phyloP scores from a whole-genome alignment of 345 rosid species.

The Chamaenerion angustifolium region DNA sequence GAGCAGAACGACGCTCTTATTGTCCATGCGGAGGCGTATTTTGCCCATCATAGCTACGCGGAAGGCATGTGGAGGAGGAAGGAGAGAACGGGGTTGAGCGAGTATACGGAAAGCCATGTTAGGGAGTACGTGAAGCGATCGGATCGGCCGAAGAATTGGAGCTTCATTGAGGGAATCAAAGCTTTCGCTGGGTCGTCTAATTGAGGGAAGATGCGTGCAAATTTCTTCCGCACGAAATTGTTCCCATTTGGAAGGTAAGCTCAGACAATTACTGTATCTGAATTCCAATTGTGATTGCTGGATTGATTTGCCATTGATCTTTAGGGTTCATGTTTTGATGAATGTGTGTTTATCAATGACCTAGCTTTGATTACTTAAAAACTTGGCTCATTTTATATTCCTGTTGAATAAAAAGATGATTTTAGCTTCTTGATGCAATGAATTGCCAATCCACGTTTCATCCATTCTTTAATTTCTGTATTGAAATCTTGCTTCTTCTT shows the following conservation, averaged over 20 bases:
- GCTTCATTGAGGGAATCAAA: slow-evolving; percentile 24
- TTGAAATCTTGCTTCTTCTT: too few relatives aligned
- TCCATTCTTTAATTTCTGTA: not conserved
- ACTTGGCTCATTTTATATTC: too few relatives aligned
- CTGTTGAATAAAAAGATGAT: too few relatives aligned
- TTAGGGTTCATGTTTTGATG: too few relatives aligned
- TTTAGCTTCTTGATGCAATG: not conserved
- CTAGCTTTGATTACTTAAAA: too few relatives aligned
- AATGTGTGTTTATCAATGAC: too few relatives aligned
- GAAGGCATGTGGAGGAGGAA: slow-evolving; percentile 45
- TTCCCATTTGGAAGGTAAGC: not conserved
- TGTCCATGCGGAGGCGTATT: slow-evolving; percentile 50
- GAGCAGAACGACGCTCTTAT: slow-evolving; percentile 7
- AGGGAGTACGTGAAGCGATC: slow-evolving; percentile 22
- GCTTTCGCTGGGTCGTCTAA: slow-evolving; percentile 20
- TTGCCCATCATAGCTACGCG: slow-evolving; percentile 41
- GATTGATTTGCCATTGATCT: too few relatives aligned
- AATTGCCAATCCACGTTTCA: not conserved
- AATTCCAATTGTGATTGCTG: too few relatives aligned
- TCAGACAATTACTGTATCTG: not conserved
- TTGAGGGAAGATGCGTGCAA: not conserved
- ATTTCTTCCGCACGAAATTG: not conserved
- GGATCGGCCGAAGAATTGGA: slow-evolving; percentile 19
- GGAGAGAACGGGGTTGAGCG: slow-evolving; percentile 34
- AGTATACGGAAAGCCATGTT: slow-evolving; percentile 21